These are phyloP conservation scores for Alternaria postmessia DNA, from an alignment of 2,329 filamentous ascomycete species.

Conservation along the genomic window DNA sequence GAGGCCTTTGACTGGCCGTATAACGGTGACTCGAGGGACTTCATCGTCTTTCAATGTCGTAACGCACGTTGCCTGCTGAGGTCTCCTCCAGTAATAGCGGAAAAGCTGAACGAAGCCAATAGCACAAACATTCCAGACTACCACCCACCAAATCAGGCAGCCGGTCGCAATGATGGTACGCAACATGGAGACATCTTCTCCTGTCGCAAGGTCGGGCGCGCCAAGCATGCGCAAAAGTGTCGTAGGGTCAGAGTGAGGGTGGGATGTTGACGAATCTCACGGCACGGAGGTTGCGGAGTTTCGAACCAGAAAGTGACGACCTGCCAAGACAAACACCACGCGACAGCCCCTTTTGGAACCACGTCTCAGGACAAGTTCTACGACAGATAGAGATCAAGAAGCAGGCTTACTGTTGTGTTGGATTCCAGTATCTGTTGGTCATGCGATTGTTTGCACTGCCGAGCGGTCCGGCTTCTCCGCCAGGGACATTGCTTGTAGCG, in stretches of 20 bases:
- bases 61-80: slow-evolving; percentile 54
- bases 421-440: background rate
- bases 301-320: slow-evolving; percentile 9
- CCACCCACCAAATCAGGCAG: slow-evolving; percentile 65
- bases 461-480: slow-evolving; percentile 14
- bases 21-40: slow-evolving; percentile 84
- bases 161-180: slow-evolving; percentile 53
- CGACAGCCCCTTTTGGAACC: background rate
- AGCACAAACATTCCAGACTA: slow-evolving; percentile 63
- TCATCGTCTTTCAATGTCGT: slow-evolving; percentile 50
- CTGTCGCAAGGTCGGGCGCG: slow-evolving; percentile 30
- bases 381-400: background rate
- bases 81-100: slow-evolving; percentile 61
- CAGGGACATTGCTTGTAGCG: slow-evolving; percentile 1
- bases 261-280: slow-evolving; percentile 24
- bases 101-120: slow-evolving; percentile 68
- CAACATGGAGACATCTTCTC: slow-evolving; percentile 45
- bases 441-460: slow-evolving; percentile 2
- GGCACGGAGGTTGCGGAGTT: slow-evolving; percentile 32
- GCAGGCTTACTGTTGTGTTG: background rate
- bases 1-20: slow-evolving; percentile 91
- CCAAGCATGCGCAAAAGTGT: slow-evolving; percentile 46
- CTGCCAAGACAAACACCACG: slow-evolving; percentile 15
- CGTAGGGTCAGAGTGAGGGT: slow-evolving; percentile 17
- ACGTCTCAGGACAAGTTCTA: background rate